Base-by-base conservation (phyloP, 2,329 filamentous ascomycete species). In the Bipolaris oryzae region DNA sequence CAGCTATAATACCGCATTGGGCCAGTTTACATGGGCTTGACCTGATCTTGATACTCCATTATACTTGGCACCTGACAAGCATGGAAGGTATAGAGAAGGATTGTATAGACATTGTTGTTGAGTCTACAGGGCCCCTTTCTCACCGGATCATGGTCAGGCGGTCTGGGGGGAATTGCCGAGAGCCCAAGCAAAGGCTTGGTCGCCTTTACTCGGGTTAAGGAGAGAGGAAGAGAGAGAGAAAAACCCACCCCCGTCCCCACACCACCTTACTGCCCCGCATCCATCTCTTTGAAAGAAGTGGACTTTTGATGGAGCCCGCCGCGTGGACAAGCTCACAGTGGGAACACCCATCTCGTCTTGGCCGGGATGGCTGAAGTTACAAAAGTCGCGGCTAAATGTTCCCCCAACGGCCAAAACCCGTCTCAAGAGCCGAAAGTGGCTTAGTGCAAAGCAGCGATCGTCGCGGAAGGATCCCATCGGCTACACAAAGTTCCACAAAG, bases 21-120 rank as follows among this genome's bases (percentile, higher is more conserved):
- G 43, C n/a, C 38, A 42, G 43, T 50, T 16, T 45, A 16, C 55
- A 56, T 45, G 53, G 56, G 58, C 64, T 68, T 66, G 65, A 61
- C 62, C 53, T 54, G 31, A 25, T 55, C 55, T 64, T 63, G 58
- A 63, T 55, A 53, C 61, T 53, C 43, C 49, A 57, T 31, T 20
- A 33, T n/a, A 50, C 62, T 69, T 68, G 61, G 67, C 62, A 50
- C n/a, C 48, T 58, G 67, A 64, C 63, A 68, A 37, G 51, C 46
- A 62, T 62, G 66, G 63, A 67, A 50, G 50, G 42, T 48, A 28
- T 34, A 16, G 42, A 20, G 46, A 50, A 23, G 53, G 35, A 33
- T 41, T 28, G 21, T 25, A 9, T 41, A 16, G 20, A 7, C 35
- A 38, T 28, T 21, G 3, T 6, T 20, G 15, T 28, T 23, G n/a